Evolutionary conservation across 176 grass and related monocot species (phyloP).

Genomic region (Poa annua): DNA sequence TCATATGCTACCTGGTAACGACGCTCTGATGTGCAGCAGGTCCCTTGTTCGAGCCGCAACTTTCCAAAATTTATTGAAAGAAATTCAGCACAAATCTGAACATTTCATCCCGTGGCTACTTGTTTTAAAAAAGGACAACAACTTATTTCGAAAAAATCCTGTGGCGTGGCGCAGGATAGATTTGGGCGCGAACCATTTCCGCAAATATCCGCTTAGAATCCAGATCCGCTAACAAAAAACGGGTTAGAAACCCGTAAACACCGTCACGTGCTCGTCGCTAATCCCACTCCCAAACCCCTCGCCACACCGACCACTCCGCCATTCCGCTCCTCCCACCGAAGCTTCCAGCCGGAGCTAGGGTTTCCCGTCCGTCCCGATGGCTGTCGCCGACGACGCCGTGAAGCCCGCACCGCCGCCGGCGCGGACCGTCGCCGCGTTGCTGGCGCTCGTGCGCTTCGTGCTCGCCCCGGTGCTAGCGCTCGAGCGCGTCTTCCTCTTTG

Average conservation of each 20-base stretch:
- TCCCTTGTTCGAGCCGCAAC: too few species aligned
- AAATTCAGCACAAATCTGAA: neutral
- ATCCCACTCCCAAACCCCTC: slow-evolving; percentile 14
- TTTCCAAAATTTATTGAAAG: too few species aligned
- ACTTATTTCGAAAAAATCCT: too few species aligned
- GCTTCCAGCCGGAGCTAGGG: too few species aligned
- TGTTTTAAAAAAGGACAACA: too few species aligned
- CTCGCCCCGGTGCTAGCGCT: neutral
- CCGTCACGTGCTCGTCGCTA: neutral
- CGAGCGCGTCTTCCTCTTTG: neutral
- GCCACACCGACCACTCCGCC: neutral
- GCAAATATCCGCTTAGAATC: neutral
- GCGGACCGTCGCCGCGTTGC: neutral
- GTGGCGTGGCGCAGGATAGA: neutral
- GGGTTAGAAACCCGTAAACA: neutral
- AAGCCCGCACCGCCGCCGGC: neutral
- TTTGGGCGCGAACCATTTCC: neutral
- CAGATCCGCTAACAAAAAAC: neutral
- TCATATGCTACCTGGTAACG: too few species aligned
- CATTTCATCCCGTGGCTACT: too few species aligned
- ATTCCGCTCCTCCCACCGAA: too few species aligned
- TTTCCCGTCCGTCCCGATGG: neutral
- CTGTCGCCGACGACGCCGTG: neutral
- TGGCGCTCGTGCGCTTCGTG: neutral
- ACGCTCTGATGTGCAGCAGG: too few species aligned